Percentiles rank a stretch among this genome's conserved stretches.
Conservation (phyloP, 306 rosid species). For the Lathyrus sativus region DNA sequence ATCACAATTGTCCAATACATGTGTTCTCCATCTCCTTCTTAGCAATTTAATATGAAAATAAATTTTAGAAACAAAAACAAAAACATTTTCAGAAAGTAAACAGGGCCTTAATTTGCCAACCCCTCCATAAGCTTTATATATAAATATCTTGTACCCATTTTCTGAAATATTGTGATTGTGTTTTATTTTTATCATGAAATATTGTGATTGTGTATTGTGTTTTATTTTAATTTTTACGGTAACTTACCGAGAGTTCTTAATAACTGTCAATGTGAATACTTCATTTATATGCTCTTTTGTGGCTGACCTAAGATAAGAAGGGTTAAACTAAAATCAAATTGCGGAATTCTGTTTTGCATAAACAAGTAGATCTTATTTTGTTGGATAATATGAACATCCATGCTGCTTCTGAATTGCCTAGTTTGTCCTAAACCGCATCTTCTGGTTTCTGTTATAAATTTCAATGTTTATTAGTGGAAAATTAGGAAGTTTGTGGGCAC, state of each 20-base stretch:
- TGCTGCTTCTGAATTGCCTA: background rate
- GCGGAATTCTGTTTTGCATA: background rate
- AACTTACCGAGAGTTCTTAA: background rate
- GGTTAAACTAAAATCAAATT: conserved; percentile 12
- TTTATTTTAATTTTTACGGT: background rate
- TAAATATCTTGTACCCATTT: background rate
- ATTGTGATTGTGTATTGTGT: background rate
- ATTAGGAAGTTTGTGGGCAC: background rate
- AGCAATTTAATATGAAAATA: too few species aligned
- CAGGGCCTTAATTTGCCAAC: background rate
- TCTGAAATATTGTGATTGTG: background rate
- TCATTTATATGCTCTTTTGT: conserved; percentile 8
- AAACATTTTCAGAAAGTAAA: too few species aligned
- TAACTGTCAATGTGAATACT: background rate
- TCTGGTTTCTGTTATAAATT: background rate
- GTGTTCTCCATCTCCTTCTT: too few species aligned
- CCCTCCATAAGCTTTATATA: background rate
- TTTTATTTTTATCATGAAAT: conserved; percentile 1
- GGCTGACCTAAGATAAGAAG: conserved; percentile 13
- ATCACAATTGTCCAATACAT: too few species aligned
- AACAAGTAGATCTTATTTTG: background rate
- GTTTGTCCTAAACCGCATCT: conserved; percentile 1
- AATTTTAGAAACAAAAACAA: too few species aligned
- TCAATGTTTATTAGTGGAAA: background rate
- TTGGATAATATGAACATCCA: conserved; percentile 9